Percentiles rank a stretch among this genome's conserved stretches.
phyloP scores from a whole-genome alignment of 2,329 filamentous ascomycete genomes.

The Colletotrichum theobromicola region DNA sequence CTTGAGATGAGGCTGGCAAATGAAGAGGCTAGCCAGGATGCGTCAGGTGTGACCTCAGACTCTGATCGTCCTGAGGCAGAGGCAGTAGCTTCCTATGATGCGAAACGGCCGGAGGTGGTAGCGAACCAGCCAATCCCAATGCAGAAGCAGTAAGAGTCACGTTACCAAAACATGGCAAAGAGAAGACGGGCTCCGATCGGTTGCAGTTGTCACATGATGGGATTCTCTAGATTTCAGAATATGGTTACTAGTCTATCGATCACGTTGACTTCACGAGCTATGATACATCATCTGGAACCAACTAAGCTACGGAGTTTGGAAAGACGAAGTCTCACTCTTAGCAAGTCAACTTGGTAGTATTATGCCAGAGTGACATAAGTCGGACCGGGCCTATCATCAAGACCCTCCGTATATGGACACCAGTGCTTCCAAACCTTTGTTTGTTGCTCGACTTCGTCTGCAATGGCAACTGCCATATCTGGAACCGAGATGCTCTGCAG shows the following conservation, averaged over 20 bases:
- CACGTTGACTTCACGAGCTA: accelerated
- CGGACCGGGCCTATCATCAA: background rate
- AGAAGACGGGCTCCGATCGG: background rate
- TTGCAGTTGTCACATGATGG: background rate
- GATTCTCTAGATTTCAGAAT: background rate
- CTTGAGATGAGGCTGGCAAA: slow-evolving; percentile 23
- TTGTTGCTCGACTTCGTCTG: slow-evolving; percentile 2
- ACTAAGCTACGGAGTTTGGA: accelerated
- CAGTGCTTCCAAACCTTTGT: background rate
- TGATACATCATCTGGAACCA: background rate
- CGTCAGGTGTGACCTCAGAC: background rate
- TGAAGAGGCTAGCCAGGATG: background rate
- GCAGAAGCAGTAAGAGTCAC: background rate
- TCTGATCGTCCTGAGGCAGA: slow-evolving; percentile 1
- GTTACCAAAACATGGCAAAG: accelerated
- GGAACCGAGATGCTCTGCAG: background rate
- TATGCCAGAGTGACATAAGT: background rate
- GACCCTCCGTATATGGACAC: background rate
- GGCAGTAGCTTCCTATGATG: background rate
- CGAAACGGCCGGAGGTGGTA: background rate
- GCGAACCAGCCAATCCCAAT: background rate
- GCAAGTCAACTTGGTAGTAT: background rate
- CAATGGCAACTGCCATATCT: slow-evolving; percentile 1
- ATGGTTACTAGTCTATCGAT: background rate
- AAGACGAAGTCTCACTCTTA: accelerated